phyloP scores from a whole-genome alignment of 495 filamentous ascomycete genomes.

The Baudoinia panamericana region DNA sequence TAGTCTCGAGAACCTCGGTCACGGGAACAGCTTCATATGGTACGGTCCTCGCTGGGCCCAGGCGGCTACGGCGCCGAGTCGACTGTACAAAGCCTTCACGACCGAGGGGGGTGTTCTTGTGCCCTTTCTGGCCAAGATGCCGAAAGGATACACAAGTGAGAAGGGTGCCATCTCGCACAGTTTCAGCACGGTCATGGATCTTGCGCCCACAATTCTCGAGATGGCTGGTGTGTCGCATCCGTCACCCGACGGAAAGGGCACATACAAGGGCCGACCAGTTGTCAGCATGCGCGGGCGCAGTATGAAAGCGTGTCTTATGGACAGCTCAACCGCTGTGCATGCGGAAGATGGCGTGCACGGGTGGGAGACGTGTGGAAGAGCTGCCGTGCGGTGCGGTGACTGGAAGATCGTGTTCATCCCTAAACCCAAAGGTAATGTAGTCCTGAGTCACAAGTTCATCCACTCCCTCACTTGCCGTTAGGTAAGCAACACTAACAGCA shows the following conservation, averaged over 20 bases:
- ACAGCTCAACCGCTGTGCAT: slow-evolving; percentile 32
- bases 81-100: slow-evolving; percentile 49
- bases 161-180: slow-evolving; percentile 37
- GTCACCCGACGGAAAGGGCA: slow-evolving; percentile 29
- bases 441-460: too few relatives aligned
- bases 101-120: slow-evolving; percentile 49
- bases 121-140: slow-evolving; percentile 43
- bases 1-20: slow-evolving; percentile 47
- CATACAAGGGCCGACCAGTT: slow-evolving; percentile 43
- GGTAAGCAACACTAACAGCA: too few relatives aligned
- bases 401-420: slow-evolving; percentile 29
- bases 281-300: slow-evolving; percentile 45
- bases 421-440: slow-evolving; percentile 25
- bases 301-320: slow-evolving; percentile 33
- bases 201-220: slow-evolving; percentile 46
- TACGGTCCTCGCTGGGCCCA: slow-evolving; percentile 53
- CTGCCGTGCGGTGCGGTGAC: slow-evolving; percentile 24
- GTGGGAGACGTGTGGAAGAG: slow-evolving; percentile 32
- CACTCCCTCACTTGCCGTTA: too few relatives aligned
- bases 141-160: slow-evolving; percentile 21
- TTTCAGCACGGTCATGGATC: slow-evolving; percentile 53
- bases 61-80: slow-evolving; percentile 49
- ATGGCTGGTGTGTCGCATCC: slow-evolving; percentile 49
- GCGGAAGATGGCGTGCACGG: slow-evolving; percentile 30
- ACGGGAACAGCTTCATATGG: slow-evolving; percentile 50